Base-by-base conservation (phyloP, 441 rosid species). In the Erysimum pusillum region DNA sequence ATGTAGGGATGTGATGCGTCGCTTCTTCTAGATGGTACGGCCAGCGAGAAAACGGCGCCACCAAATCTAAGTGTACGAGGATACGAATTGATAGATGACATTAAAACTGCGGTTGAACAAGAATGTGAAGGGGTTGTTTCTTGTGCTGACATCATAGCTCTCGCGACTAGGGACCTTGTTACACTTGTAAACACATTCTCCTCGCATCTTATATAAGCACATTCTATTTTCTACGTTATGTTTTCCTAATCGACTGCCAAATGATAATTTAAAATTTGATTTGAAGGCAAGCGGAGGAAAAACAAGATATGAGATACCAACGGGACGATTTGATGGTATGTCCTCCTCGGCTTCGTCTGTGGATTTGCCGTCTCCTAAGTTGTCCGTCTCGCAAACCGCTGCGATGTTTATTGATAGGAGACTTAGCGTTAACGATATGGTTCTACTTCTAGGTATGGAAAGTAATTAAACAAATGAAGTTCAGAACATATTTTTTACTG, bases 1-100 rank as follows among this genome's bases (percentile, higher is more conserved):
- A 66, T 13, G 32, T 69, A 87, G 96, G 90, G 91, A 35, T 90
- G 92, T 11, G 92, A 89, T 76, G 96, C 91, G 0, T 91, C 93
- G n/a, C 79, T 89, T 69, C 73, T 87, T 25, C 63, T 89, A 41
- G 91, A 89, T 5, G 87, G 83, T 15, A 0, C 2, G 15, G 13
- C 35, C 41, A 71, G 69, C 10, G 96, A 91, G 87, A 87, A 82
- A 81, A 85, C 68, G 6, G 91, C 89, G 0, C 7, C 34, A 1
- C 82, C 88, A 4, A 91, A 91, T 76, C 69, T 67, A 49, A 88
- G 92, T 34, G 89, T 89, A 8, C 69, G 84, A 58, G 91, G 94
- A 0, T 89, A 81, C 18, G 87, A 86, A 1, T 18, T 89, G 13
- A 89, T 91, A 38, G 91, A 87, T 42, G 81, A 69, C 0, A 79